These are phyloP conservation scores for Alternaria triticimaculans DNA, from an alignment of 2,329 filamentous ascomycete species.

Conservation along the genomic window DNA sequence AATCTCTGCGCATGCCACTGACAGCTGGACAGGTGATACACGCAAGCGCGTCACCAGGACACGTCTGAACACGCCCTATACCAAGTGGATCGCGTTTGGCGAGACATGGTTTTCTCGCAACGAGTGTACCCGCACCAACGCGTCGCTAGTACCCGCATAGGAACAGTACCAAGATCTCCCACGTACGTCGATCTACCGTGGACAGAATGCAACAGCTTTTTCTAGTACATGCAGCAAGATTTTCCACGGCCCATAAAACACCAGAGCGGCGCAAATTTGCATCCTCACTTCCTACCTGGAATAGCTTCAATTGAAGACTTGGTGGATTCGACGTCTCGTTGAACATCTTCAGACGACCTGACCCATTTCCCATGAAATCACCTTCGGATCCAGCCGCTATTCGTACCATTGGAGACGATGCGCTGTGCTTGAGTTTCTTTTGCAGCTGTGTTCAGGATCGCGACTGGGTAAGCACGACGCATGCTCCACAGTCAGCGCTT, in stretches of 20 bases:
- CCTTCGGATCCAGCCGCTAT: background rate
- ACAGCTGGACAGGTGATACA: background rate
- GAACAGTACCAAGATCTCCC: conserved; percentile 3
- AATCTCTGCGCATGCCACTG: background rate
- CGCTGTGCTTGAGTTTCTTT: background rate
- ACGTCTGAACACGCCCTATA: background rate
- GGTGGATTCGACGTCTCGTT: background rate
- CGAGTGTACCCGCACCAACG: background rate
- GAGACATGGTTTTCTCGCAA: background rate
- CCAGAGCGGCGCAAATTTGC: background rate
- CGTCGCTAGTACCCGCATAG: conserved; percentile 5
- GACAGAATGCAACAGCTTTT: background rate
- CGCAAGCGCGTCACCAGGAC: conserved; percentile 5
- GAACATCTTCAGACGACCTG: background rate
- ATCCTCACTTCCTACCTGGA: background rate
- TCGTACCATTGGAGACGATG: background rate
- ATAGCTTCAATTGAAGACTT: background rate
- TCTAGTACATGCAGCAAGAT: background rate
- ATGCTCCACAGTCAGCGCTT: background rate
- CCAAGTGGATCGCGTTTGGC: conserved; percentile 5
- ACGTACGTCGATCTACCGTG: conserved; percentile 3
- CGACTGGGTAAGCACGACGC: background rate
- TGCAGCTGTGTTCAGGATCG: background rate
- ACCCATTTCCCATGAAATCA: background rate
- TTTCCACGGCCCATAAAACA: background rate